Evolutionary conservation across 1,284 basidiomycete species (phyloP).

Genomic region (Peniophora sp.): DNA sequence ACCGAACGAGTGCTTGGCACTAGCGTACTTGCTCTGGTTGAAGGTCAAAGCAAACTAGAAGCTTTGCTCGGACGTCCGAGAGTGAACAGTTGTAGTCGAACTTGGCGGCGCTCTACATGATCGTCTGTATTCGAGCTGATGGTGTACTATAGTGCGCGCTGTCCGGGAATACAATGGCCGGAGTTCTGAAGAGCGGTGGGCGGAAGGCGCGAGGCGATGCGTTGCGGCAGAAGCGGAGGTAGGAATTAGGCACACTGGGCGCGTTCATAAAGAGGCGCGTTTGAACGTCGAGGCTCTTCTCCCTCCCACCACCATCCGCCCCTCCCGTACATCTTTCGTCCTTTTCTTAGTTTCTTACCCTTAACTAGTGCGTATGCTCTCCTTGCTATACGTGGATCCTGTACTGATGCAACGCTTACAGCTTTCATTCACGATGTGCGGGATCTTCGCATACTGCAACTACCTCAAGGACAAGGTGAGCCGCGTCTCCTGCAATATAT

Average conservation of each 20-base stretch:
- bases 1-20: no score
- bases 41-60: no score
- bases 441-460: slow-evolving; percentile 94
- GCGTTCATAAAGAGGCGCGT: neutral
- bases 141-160: no score
- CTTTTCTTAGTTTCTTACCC: neutral
- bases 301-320: neutral
- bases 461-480: slow-evolving; percentile 87
- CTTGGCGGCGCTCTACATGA: no score
- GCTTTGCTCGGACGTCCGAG: no score
- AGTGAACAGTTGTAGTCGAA: no score
- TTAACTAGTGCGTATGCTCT: neutral
- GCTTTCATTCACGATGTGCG: slow-evolving; percentile 59
- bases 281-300: neutral
- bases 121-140: no score
- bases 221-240: neutral
- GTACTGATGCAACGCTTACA: neutral
- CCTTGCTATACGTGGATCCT: neutral
- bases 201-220: neutral
- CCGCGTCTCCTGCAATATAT: neutral
- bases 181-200: neutral
- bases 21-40: no score
- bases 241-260: neutral
- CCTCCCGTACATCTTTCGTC: neutral
- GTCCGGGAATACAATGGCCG: no score